Evolutionary conservation across 495 filamentous ascomycete species (phyloP), one percentile per base, ranked within the genome.

Genomic region (Amphirosellinia nigrospora): DNA sequence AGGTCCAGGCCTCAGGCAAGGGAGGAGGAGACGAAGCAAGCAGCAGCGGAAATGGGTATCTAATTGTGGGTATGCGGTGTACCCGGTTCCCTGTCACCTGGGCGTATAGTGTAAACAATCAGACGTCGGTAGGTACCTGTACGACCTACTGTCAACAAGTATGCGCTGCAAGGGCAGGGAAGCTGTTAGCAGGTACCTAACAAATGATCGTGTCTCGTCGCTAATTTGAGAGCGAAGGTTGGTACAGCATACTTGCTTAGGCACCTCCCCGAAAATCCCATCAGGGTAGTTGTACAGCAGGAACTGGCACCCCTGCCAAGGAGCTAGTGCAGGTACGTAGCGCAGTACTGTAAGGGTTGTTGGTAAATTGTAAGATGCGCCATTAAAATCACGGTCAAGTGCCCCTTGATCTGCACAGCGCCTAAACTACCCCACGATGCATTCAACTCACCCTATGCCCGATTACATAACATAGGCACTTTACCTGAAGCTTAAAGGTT

Each of bases 1-100:
- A 45, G 72, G 70, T 41, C 66, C 73, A 65, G 79, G 75, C 71
- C 77, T 78, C 70, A 72, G 59, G 71, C 73, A 75, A 72, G 64
- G 72, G 72, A 74, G 71, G 56, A 60, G 69, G 70, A 72, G 63
- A 70, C 73, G 69, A 72, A 75, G 60, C 58, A 66, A 68, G 59
- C 55, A 28, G 63, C 34, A 53, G 46, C 74, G 68, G 60, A 71
- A 70, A 75, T 74, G 74, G 74, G 55, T 58, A 58, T 58, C 55
- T 36, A 58, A 58, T 46, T 69, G 67, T 70, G 68, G 68, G 43
- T n/a, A 41, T 28, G 46, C 46, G 41, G 4, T 41, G 41, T 64
- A 64, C 61, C 63, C 46, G 32, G 62, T 61, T 30, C 45, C 53
- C 52, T 61, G 43, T 64, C 32, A 71, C 58, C 55, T 58, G 32